Conservation (phyloP, 148 eudicot genomes). For the Bassia scoparia region DNA sequence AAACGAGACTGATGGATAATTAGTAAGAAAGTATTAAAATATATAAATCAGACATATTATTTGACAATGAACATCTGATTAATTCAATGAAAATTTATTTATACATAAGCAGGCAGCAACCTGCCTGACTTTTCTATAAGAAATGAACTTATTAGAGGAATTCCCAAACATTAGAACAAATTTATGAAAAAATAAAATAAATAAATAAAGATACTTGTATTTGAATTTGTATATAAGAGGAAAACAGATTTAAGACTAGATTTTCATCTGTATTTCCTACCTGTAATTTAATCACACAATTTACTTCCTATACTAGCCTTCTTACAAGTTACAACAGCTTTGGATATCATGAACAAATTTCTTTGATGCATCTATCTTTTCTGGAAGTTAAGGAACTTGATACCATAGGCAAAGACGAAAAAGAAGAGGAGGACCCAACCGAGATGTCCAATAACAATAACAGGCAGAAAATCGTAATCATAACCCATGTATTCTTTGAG, state of each 20-base stretch:
- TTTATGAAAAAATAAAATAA: background rate
- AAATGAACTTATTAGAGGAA: too few species aligned
- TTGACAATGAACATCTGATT: too few species aligned
- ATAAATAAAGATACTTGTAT: too few species aligned
- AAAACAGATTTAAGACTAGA: background rate
- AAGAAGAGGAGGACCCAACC: constrained; percentile 52
- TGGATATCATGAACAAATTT: background rate
- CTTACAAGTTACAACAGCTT: background rate
- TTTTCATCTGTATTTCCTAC: background rate
- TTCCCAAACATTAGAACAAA: background rate
- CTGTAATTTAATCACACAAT: background rate
- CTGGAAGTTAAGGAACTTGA: constrained; percentile 69
- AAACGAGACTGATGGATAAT: too few species aligned
- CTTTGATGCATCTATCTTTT: constrained; percentile 32
- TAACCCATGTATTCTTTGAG: constrained; percentile 50
- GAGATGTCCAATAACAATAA: constrained; percentile 51
- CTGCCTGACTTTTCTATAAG: too few species aligned
- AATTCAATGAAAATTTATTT: too few species aligned
- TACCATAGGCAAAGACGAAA: constrained; percentile 55
- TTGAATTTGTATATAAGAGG: background rate
- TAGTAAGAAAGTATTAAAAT: too few species aligned
- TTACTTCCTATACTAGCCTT: background rate
- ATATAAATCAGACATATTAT: too few species aligned
- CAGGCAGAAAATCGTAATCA: constrained; percentile 50
- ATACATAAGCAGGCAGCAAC: too few species aligned